Evolutionary conservation across 805 yeast species (phyloP).

Genomic region (Cyberlindnera xishuangbannaensis): DNA sequence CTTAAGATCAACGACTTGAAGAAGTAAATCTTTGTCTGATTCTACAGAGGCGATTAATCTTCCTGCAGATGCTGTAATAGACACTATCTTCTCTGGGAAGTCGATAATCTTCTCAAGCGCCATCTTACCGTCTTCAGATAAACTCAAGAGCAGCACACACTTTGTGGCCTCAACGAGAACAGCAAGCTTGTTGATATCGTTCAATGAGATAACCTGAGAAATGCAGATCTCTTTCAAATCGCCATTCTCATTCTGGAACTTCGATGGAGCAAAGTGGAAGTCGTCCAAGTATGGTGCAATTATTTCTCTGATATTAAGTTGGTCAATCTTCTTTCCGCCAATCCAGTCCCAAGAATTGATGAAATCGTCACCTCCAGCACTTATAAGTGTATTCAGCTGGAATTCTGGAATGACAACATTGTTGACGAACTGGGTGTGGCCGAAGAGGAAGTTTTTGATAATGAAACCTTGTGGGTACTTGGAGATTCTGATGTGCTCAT

Average conservation of each 20-base stretch:
- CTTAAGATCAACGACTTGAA: conserved; percentile 11
- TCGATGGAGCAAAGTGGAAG: conserved; percentile 56
- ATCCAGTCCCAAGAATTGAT: conserved; percentile 79
- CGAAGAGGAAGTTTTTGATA: conserved; percentile 79
- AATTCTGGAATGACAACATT: conserved; percentile 51
- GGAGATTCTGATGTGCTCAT: conserved; percentile 88
- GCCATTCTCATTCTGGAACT: conserved; percentile 50
- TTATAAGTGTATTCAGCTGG: conserved; percentile 47
- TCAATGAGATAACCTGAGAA: conserved; percentile 35
- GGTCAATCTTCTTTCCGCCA: conserved; percentile 37
- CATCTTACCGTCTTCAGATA: conserved; percentile 19
- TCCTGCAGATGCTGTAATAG: conserved; percentile 29
- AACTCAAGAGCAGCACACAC: conserved; percentile 30
- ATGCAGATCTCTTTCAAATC: conserved; percentile 48
- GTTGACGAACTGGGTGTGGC: conserved; percentile 81
- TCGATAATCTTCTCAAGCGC: conserved; percentile 26
- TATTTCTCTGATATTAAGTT: conserved; percentile 41
- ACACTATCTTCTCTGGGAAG: conserved; percentile 26
- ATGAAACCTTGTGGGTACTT: conserved; percentile 73
- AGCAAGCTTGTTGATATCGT: conserved; percentile 28
- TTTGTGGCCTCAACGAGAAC: conserved; percentile 49
- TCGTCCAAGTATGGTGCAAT: conserved; percentile 43
- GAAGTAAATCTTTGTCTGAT: not conserved
- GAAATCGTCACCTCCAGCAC: conserved; percentile 89
- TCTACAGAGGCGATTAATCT: conserved; percentile 31